Evolutionary conservation across 257 asterid species (phyloP).

Genomic region (Handroanthus guayacan): DNA sequence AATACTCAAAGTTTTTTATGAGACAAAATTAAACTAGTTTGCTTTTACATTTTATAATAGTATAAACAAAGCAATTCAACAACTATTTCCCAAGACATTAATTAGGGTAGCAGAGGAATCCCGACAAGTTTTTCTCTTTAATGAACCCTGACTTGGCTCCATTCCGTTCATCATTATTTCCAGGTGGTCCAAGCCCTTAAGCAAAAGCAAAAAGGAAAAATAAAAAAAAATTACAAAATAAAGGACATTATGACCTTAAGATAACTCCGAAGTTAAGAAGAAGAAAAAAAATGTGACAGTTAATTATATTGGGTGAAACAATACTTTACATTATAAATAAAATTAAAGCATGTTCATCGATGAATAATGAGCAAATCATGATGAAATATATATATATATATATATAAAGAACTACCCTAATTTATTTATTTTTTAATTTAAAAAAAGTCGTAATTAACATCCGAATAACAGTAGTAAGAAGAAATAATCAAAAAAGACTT

Average conservation of each 20-base stretch:
- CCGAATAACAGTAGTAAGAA: background rate
- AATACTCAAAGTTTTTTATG: too few species aligned
- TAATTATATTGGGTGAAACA: too few species aligned
- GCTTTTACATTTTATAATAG: too few species aligned
- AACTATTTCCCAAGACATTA: constrained; percentile 32
- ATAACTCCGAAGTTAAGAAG: background rate
- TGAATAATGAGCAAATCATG: too few species aligned
- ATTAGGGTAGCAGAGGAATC: constrained; percentile 26
- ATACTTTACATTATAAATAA: too few species aligned
- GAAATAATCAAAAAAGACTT: background rate
- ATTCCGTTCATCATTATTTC: constrained; percentile 33
- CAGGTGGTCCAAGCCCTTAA: constrained; percentile 31
- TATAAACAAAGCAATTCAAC: constrained; percentile 9
- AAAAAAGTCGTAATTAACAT: background rate
- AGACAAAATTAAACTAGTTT: too few species aligned
- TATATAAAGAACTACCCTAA: too few species aligned
- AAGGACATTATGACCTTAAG: background rate
- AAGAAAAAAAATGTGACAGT: background rate
- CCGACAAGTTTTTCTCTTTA: constrained; percentile 34
- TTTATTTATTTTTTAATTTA: too few species aligned
- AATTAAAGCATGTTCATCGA: too few species aligned
- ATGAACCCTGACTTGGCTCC: constrained; percentile 26
- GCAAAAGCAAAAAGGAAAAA: background rate
- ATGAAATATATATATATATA: too few species aligned
- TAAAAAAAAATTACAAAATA: background rate